Base-by-base conservation (phyloP, 2,329 filamentous ascomycete genomes). In the Cordyceps sp. region DNA sequence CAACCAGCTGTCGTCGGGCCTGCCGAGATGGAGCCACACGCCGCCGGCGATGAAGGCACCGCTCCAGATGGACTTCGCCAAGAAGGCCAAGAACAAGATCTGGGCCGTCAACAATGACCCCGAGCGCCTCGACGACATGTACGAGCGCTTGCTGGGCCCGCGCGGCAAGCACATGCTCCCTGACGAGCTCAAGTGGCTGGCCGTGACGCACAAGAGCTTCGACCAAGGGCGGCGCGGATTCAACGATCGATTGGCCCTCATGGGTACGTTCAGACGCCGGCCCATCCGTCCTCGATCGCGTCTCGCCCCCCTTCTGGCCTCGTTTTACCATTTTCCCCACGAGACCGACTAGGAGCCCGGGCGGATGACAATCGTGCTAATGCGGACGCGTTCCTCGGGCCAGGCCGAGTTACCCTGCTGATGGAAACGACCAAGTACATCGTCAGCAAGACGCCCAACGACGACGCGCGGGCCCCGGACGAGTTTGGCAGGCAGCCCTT, bases 171-270 rank as follows among this genome's bases (percentile, higher is more conserved):
- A 68, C 44, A 53, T 90, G 52, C 64, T 98, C 36, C 76, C 79
- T 2, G 86, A 94, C 13, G 88, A 98, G 59, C 66, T 90, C 39
- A 96, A 94, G 61, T 98, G 90, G 90, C 62, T 96, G 47, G 86
- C 86, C 20, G 73, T 98, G 34, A 98, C 90, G 42, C 90, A 96
- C 57, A 96, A 96, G 70, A 94, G 85, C 57, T 96, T 93, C 49
- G 88, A 98, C 52, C 85, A 96, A 50, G 90, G 86, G 32, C 68
- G 84, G 48, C 77, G 86, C 63, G 88, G 88, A 1, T 93, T 88
- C 60, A 98, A 98, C 53, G 88, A 94, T 48, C 73, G 83, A 39
- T 62, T 98, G 54, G 82, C 85, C n/a, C 85, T 82, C 48, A 62
- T 93, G 33, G 88, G 84, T 92, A 69, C 29, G 58, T 45, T 17